These are phyloP conservation scores for Mycena latifolia DNA, from an alignment of 768 basidiomycete genomes.

Conservation along the genomic window DNA sequence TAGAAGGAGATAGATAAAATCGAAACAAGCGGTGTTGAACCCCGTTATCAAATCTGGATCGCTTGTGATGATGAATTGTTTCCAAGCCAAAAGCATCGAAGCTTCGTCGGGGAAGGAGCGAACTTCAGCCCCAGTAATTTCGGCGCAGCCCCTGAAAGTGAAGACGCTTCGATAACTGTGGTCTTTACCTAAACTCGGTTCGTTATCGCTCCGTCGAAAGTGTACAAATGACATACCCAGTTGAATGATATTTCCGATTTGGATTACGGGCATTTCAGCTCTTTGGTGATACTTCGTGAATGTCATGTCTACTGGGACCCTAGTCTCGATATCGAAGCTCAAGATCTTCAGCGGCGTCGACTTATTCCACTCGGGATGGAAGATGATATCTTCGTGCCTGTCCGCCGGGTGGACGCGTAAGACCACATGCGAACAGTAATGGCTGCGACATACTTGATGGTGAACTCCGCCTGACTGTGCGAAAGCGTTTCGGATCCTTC, in stretches of 20 bases:
- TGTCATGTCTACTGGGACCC: not conserved
- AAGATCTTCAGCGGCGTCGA: conserved; percentile 26
- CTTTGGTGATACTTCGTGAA: not conserved
- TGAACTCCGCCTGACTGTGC: conserved; percentile 19
- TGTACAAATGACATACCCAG: not conserved
- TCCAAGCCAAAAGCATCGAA: conserved; percentile 70
- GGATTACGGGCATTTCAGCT: conserved; percentile 3
- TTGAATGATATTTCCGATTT: conserved; percentile 13
- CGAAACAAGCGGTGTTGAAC: conserved; percentile 81
- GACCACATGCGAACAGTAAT: not conserved
- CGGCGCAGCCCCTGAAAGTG: conserved; percentile 78
- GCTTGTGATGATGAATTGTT: conserved; percentile 72
- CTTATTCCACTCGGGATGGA: conserved; percentile 11
- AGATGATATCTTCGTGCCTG: conserved; percentile 27
- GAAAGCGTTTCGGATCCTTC: conserved; percentile 3
- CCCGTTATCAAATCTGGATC: conserved; percentile 85
- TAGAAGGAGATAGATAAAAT: conserved; percentile 81
- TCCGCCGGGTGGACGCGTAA: not conserved
- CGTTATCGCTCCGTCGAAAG: not conserved
- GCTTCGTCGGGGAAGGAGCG: conserved; percentile 70
- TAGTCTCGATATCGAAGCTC: conserved; percentile 37
- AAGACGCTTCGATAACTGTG: conserved; percentile 69
- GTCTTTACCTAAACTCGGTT: not conserved
- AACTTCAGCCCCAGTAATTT: conserved; percentile 85
- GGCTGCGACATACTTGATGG: conserved; percentile 17